Conservation (phyloP, 106 monocot genomes). For the Dactylorhiza incarnata region DNA sequence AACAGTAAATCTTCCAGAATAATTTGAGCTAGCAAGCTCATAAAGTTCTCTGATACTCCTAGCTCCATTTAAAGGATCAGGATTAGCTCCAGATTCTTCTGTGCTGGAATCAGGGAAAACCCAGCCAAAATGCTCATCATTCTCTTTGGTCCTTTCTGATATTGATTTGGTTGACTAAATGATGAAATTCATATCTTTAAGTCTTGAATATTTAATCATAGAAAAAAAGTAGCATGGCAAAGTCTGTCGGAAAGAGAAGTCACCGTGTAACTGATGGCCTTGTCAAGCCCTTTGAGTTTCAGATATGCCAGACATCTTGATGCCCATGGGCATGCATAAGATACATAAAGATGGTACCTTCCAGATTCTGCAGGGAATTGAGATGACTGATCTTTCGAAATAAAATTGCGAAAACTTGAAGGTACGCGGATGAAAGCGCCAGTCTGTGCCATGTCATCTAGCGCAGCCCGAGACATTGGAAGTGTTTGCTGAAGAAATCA, state of each 20-base stretch:
- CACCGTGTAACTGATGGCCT: conserved; percentile 65
- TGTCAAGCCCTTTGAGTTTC: conserved; percentile 84
- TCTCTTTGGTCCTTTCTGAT: conserved; percentile 85
- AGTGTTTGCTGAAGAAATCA: background rate
- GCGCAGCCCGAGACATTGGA: conserved; percentile 61
- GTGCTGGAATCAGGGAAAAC: conserved; percentile 54
- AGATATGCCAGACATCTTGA: conserved; percentile 73
- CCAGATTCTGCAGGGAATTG: conserved; percentile 81
- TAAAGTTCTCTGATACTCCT: conserved; percentile 76
- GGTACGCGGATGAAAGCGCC: conserved; percentile 74
- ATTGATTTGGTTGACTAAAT: conserved; percentile 66
- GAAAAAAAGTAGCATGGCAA: background rate
- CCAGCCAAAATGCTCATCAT: conserved; percentile 91
- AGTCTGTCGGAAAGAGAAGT: conserved; percentile 2
- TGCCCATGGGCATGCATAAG: conserved; percentile 99
- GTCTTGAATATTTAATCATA: background rate
- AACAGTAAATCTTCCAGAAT: conserved; percentile 89
- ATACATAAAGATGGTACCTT: conserved; percentile 90
- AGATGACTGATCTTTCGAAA: conserved; percentile 50
- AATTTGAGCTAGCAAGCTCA: conserved; percentile 74
- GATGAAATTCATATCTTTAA: background rate
- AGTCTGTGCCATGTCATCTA: conserved; percentile 53
- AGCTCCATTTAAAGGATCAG: conserved; percentile 69
- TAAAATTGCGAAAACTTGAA: conserved; percentile 69
- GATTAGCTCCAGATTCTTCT: conserved; percentile 74